phyloP scores from a whole-genome alignment of 148 eudicot species.

The Euryodendron excelsum region DNA sequence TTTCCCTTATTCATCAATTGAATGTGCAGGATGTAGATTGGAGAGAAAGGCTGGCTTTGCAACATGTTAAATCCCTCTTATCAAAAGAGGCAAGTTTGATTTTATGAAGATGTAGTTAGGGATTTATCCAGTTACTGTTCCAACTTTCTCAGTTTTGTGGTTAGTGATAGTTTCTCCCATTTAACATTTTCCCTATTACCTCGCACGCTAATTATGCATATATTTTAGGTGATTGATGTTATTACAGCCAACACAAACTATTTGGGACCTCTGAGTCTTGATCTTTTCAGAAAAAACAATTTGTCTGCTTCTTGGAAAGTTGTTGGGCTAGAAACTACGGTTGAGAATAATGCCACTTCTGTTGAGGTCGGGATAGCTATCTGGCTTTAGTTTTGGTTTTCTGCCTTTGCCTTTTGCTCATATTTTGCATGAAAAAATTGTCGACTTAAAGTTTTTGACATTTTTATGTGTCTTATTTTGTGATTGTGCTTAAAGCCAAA shows the following conservation, averaged over 20 bases:
- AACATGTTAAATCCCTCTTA: constrained; percentile 69
- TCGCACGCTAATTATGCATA: constrained; percentile 14
- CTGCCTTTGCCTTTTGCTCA: not conserved
- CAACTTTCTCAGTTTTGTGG: not conserved
- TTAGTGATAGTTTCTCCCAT: not conserved
- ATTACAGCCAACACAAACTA: constrained; percentile 64
- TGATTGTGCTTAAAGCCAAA: constrained; percentile 34
- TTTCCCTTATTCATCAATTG: constrained; percentile 7
- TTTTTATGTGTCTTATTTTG: not conserved
- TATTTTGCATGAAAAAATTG: not conserved
- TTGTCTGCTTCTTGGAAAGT: constrained; percentile 78
- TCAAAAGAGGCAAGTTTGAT: constrained; percentile 66
- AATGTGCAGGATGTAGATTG: constrained; percentile 62
- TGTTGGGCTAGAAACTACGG: constrained; percentile 39
- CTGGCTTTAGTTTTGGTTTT: not conserved
- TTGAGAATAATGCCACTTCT: constrained; percentile 23
- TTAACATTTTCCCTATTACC: not conserved
- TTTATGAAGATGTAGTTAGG: not conserved
- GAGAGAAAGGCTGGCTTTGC: constrained; percentile 70
- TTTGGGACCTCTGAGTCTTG: constrained; percentile 79
- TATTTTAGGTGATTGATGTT: constrained; percentile 65
- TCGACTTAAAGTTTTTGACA: constrained; percentile 15
- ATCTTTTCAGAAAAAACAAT: constrained; percentile 56
- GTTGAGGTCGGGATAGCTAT: constrained; percentile 36
- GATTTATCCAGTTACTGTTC: not conserved